Evolutionary conservation across 2,329 filamentous ascomycete genomes (phyloP).

Genomic region (Talaromyces sp.): DNA sequence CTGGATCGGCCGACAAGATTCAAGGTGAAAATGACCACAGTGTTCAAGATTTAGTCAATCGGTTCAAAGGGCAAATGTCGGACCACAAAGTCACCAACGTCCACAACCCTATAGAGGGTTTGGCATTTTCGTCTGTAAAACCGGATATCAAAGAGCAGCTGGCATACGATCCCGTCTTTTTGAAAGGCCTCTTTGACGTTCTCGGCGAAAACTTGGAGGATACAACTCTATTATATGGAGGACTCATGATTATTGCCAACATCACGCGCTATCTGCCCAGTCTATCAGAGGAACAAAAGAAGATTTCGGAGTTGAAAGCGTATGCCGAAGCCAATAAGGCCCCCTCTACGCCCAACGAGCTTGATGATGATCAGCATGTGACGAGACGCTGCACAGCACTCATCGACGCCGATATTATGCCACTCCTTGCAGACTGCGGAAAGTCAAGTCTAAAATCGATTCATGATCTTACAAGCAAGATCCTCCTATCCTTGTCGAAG

Average conservation of each 20-base stretch:
- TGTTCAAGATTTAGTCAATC: slow-evolving; percentile 52
- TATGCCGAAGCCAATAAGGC: slow-evolving; percentile 84
- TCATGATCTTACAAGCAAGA: slow-evolving; percentile 66
- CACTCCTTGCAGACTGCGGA: slow-evolving; percentile 71
- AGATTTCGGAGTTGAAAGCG: slow-evolving; percentile 85
- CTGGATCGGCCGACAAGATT: slow-evolving; percentile 31
- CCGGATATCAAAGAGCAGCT: slow-evolving; percentile 81
- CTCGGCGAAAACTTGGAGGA: slow-evolving; percentile 53
- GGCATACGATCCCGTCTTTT: slow-evolving; percentile 63
- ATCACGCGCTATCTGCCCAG: slow-evolving; percentile 75
- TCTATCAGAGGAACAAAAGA: slow-evolving; percentile 85
- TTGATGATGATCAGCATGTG: slow-evolving; percentile 75
- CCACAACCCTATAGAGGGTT: slow-evolving; percentile 78
- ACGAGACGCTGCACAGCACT: slow-evolving; percentile 70
- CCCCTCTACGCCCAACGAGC: slow-evolving; percentile 55
- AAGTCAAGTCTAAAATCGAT: slow-evolving; percentile 69
- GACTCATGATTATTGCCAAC: slow-evolving; percentile 80
- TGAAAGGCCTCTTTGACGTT: slow-evolving; percentile 62
- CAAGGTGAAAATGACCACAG: slow-evolving; percentile 42
- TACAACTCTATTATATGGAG: slow-evolving; percentile 76
- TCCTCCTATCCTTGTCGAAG: slow-evolving; percentile 73
- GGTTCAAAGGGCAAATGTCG: slow-evolving; percentile 51
- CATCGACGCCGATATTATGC: slow-evolving; percentile 73
- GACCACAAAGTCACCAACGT: slow-evolving; percentile 52
- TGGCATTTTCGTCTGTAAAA: slow-evolving; percentile 87